Percentiles rank a stretch among this genome's conserved stretches.
Conservation (phyloP, 352 stramenopile species). For the Pythium utonaiense region DNA sequence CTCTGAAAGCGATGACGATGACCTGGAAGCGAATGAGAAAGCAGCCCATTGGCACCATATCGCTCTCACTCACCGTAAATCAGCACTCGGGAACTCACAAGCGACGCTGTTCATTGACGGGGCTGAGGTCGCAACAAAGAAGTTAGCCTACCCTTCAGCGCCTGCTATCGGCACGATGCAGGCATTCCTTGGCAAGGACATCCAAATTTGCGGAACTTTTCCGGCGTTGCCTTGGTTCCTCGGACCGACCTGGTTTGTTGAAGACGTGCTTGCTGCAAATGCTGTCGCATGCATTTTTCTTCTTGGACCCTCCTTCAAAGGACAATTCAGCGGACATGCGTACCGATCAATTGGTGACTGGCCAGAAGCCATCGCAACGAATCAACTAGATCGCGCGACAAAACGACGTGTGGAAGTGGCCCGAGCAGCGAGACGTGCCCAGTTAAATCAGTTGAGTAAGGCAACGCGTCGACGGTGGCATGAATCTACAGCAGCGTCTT, state of each 20-base stretch:
- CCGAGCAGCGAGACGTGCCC: constrained; percentile 38
- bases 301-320: constrained; percentile 51
- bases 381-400: constrained; percentile 51
- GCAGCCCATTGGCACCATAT: constrained; percentile 72
- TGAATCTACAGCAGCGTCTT: constrained; percentile 12
- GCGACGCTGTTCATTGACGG: constrained; percentile 78
- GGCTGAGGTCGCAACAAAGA: constrained; percentile 66
- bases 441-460: constrained; percentile 40
- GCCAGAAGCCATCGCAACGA: constrained; percentile 58
- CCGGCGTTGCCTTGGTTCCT: constrained; percentile 64
- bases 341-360: constrained; percentile 69
- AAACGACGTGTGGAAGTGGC: constrained; percentile 55
- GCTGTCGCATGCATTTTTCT: constrained; percentile 65
- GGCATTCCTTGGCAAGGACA: constrained; percentile 71
- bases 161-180: constrained; percentile 43
- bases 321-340: constrained; percentile 59
- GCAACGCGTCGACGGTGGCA: constrained; percentile 49
- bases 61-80: constrained; percentile 64
- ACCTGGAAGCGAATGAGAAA: constrained; percentile 2
- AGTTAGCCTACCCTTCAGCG: constrained; percentile 61
- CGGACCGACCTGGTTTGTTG: constrained; percentile 61
- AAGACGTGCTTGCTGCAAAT: constrained; percentile 44
- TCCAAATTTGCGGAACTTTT: constrained; percentile 60
- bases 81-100: constrained; percentile 63
- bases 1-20: constrained; percentile 7